A percentile compares a stretch with the other conserved stretches of the same genome.
Conservation (phyloP, 2,329 filamentous ascomycete species). For the Clonostachys byssicola region DNA sequence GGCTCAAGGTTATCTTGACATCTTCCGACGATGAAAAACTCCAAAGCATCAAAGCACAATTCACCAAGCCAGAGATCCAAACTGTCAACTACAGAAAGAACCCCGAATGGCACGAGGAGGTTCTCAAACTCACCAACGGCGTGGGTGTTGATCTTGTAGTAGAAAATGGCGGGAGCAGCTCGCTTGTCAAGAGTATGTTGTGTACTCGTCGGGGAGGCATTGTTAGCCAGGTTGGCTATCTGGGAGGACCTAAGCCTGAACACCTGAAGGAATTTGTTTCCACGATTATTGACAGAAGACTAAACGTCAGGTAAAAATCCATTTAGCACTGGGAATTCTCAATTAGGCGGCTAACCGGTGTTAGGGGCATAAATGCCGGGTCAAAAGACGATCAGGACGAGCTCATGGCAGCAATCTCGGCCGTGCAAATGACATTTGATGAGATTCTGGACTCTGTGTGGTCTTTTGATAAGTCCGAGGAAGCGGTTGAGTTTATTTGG, state of each 20-base stretch:
- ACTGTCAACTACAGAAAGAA: slow-evolving; percentile 21
- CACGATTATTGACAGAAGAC: slow-evolving; percentile 26
- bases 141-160: slow-evolving; percentile 27
- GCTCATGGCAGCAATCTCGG: slow-evolving; percentile 24
- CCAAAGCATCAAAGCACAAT: slow-evolving; percentile 15
- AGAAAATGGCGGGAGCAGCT: slow-evolving; percentile 29
- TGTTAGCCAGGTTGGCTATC: slow-evolving; percentile 36
- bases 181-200: slow-evolving; percentile 29
- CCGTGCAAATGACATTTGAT: slow-evolving; percentile 24
- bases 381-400: slow-evolving; percentile 33
- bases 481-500: slow-evolving; percentile 34
- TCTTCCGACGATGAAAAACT: slow-evolving; percentile 28
- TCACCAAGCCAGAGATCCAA: slow-evolving; percentile 10
- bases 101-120: slow-evolving; percentile 23
- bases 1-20: slow-evolving; percentile 25
- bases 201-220: slow-evolving; percentile 33
- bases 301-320: slow-evolving; percentile 17
- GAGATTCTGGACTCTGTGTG: slow-evolving; percentile 31
- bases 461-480: slow-evolving; percentile 30
- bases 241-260: slow-evolving; percentile 19
- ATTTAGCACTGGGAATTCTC: neutral
- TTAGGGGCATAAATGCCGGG: slow-evolving; percentile 30
- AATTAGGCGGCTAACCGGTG: neutral
- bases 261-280: slow-evolving; percentile 25
- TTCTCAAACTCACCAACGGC: slow-evolving; percentile 20